Base-by-base conservation (phyloP, 2,329 filamentous ascomycete species). In the Fusarium nygamai region DNA sequence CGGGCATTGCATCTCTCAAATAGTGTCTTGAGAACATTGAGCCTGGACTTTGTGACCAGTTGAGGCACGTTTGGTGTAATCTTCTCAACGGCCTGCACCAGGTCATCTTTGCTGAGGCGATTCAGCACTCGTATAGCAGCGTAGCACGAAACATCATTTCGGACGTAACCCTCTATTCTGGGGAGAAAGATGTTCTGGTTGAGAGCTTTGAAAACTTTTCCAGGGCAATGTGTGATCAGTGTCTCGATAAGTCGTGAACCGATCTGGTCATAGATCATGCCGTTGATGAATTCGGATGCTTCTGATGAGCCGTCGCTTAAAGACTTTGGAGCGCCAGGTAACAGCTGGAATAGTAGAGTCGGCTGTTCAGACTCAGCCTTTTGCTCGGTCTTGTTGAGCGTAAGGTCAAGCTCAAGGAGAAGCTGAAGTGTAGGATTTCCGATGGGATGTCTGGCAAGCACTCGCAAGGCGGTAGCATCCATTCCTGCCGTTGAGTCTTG, bases 351-450 rank as follows among this genome's bases (percentile, higher is more conserved):
- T 17, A 98, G 88, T 17, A 98, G 89, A 0, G 93, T 84, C 58
- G 80, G 80, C 33, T 80, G 82, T 27, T 80, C 67, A 9, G 77
- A 77, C 17, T 81, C 83, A 2, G 81, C 76, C n/a, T 82, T 75
- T 48, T 79, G 67, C 31, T 80, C 89, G 12, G 89, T 84, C 71
- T 93, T 89, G 74, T 93, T 92, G 67, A 93, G 86, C 1, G 91
- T 89, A 54, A 98, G 89, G 79, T 99, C 96, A 22, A 99, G 86
- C 79, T 95, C 94, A 8, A 99, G 86, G 36, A 99, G 86, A 3
- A 98, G 88, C 81, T 98, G 96, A n/a, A 99, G 87, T 2, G 95
- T 93, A 0, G 96, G 96, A 78, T 98, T 98, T 54, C 95, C 96
- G 2, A 96, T 93, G 9, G 94, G 94, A 79, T 98, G 96, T 27